phyloP scores from a whole-genome alignment of 2,329 filamentous ascomycete genomes.

The Cladophialophora yegresii region DNA sequence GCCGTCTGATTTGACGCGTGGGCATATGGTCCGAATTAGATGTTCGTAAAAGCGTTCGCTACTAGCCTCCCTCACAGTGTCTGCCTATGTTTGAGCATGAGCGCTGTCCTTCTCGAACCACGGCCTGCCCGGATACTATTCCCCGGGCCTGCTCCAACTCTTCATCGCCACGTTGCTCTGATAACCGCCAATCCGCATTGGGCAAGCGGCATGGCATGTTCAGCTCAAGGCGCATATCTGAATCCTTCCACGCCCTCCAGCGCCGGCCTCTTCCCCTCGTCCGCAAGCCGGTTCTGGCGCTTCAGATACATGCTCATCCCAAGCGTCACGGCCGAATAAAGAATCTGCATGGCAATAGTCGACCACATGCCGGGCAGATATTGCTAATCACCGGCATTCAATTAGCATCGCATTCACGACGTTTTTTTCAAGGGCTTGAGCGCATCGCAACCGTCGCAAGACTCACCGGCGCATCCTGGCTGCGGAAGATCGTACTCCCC shows the following conservation, averaged over 20 bases:
- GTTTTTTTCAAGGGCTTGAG: too few species aligned
- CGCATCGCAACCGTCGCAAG: too few species aligned
- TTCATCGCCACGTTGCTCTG: neutral
- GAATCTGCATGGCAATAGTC: conserved; percentile 28
- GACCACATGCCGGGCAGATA: conserved; percentile 33
- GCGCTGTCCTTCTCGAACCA: neutral
- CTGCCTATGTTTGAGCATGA: neutral
- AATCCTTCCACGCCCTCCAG: conserved; percentile 28
- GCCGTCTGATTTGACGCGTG: neutral
- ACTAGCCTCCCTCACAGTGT: neutral
- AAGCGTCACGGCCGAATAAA: conserved; percentile 20
- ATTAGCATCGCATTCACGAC: neutral
- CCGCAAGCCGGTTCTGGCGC: conserved; percentile 28
- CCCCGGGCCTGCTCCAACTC: too few species aligned
- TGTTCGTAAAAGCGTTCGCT: neutral
- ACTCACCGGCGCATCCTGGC: conserved; percentile 9
- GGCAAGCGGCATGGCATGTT: neutral
- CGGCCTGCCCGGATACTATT: neutral
- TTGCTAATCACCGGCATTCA: conserved; percentile 1
- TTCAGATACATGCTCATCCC: conserved; percentile 28
- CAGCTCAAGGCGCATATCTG: conserved; percentile 28
- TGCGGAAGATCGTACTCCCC: neutral
- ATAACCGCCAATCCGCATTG: neutral
- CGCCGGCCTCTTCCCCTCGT: conserved; percentile 27
- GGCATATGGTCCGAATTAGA: neutral